Evolutionary conservation across 192 early-diverging fungal genomes (phyloP), one percentile per base, ranked within the genome.

Genomic region (Coemansia sp.): DNA sequence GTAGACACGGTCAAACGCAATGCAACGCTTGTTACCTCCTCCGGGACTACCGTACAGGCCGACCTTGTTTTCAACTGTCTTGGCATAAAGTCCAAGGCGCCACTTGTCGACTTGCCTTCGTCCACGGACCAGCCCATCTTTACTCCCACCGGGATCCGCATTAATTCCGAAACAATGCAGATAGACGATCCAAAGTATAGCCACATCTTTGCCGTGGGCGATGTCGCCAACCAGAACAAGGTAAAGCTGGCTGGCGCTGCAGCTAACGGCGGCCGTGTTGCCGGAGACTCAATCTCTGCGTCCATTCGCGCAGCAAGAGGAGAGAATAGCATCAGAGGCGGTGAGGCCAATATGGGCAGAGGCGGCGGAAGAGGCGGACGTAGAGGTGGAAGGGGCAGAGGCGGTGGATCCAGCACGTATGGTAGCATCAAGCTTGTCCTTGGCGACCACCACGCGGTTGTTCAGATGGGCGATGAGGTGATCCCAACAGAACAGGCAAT

Each of bases 161-260:
- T 88, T 58, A 73, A 69, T 11, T 54, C 56, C 7, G 22, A 48
- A 25, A 88, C 88, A 2, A 77, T 93, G 53, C 94, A 96, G 75
- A 71, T 94, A 7, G 73, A 79, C 12, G 89, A 91, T 62, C 77
- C 81, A 6, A 54, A 70, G 2, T 87, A 87, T 73, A 86, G 83
- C 4, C 77, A 93, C 64, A 88, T 95, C 46, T 95, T 90, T 74
- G 87, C 90, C 8, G 78, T 84, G 5, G 93, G 93, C 17, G 93
- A 95, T 71, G 86, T 93, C 17, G 76, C 73, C 37, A 85, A 83
- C 65, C 67, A 41, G 4, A 72, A 64, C 4, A 22, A 67, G 37
- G 70, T 76, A 40, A 84, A 84, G 44, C 56, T 75, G 13, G 83
- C 77, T 32, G 72, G 75, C 1, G 60, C 70, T 12, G 83, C 83